Percentiles rank a stretch among this genome's conserved stretches.
These are phyloP conservation scores for Vitis riparia DNA, from an alignment of 164 flowering plant species.

Conservation along the genomic window DNA sequence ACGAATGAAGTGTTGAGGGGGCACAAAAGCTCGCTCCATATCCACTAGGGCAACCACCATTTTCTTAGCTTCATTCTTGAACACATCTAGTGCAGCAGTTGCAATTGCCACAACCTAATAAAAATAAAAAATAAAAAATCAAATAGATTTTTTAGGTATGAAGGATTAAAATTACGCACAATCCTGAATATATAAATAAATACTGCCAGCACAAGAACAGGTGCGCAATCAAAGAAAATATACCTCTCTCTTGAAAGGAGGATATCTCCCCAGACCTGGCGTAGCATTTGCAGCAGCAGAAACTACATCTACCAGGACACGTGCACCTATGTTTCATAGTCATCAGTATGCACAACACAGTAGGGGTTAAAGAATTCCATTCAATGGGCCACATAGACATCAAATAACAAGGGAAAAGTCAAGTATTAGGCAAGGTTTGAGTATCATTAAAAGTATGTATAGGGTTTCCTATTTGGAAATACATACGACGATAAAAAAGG, in stretches of 20 bases:
- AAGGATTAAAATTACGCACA: background rate
- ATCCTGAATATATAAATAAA: background rate
- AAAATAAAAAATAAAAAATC: background rate
- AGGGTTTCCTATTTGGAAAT: no score
- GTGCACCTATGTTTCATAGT: slow-evolving; percentile 64
- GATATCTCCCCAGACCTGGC: slow-evolving; percentile 97
- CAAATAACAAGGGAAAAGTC: no score
- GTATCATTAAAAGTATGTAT: no score
- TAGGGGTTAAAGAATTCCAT: no score
- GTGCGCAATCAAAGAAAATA: background rate
- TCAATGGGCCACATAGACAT: no score
- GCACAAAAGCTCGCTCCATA: slow-evolving; percentile 99
- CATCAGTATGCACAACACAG: background rate
- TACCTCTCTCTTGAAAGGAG: slow-evolving; percentile 98
- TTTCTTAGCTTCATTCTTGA: slow-evolving; percentile 87
- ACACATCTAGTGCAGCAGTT: slow-evolving; percentile 80
- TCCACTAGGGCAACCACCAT: slow-evolving; percentile 99
- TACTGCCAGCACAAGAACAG: background rate
- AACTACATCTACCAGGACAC: slow-evolving; percentile 89
- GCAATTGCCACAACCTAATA: slow-evolving; percentile 86
- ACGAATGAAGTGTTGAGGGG: slow-evolving; percentile 98
- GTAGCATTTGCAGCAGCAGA: slow-evolving; percentile 94
- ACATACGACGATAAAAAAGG: no score
- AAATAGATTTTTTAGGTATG: background rate
- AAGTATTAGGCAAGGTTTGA: no score